phyloP scores from a whole-genome alignment of 257 asterid genomes.

The Solanum virginianum region DNA sequence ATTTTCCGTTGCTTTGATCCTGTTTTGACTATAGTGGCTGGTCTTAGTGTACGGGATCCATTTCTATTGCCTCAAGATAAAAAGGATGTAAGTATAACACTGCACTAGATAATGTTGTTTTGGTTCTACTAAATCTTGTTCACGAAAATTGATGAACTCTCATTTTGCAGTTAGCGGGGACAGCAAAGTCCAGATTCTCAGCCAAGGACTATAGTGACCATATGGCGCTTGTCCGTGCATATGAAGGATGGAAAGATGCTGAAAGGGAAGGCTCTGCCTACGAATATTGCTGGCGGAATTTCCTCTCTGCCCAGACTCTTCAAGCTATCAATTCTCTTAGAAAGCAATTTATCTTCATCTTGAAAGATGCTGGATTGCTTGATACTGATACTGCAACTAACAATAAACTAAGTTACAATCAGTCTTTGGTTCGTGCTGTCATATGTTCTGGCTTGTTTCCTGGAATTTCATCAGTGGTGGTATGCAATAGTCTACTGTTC shows the following conservation, averaged over 20 bases:
- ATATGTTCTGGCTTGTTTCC: slow-evolving; percentile 97
- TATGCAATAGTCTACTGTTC: slow-evolving; percentile 16
- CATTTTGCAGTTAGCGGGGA: slow-evolving; percentile 71
- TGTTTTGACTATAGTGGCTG: slow-evolving; percentile 83
- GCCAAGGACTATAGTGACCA: slow-evolving; percentile 99
- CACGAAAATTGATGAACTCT: background rate
- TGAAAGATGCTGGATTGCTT: slow-evolving; percentile 79
- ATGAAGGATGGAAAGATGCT: slow-evolving; percentile 99
- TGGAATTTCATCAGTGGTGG: slow-evolving; percentile 93
- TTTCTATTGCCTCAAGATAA: slow-evolving; percentile 94
- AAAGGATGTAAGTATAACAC: slow-evolving; percentile 58
- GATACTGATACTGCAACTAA: slow-evolving; percentile 47
- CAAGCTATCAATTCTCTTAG: slow-evolving; percentile 95
- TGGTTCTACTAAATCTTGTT: background rate
- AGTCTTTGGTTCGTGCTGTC: slow-evolving; percentile 92
- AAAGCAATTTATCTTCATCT: slow-evolving; percentile 76
- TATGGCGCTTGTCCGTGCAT: slow-evolving; percentile 99
- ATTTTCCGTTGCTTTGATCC: slow-evolving; percentile 91
- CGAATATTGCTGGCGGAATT: slow-evolving; percentile 95
- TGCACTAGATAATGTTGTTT: background rate
- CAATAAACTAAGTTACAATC: slow-evolving; percentile 83
- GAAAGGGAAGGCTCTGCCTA: slow-evolving; percentile 97
- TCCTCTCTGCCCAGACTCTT: slow-evolving; percentile 91
- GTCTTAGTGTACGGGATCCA: slow-evolving; percentile 95
- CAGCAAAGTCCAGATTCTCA: slow-evolving; percentile 92